Base-by-base conservation (phyloP, 78 protist genomes). In the Monosiga brevicollis region DNA sequence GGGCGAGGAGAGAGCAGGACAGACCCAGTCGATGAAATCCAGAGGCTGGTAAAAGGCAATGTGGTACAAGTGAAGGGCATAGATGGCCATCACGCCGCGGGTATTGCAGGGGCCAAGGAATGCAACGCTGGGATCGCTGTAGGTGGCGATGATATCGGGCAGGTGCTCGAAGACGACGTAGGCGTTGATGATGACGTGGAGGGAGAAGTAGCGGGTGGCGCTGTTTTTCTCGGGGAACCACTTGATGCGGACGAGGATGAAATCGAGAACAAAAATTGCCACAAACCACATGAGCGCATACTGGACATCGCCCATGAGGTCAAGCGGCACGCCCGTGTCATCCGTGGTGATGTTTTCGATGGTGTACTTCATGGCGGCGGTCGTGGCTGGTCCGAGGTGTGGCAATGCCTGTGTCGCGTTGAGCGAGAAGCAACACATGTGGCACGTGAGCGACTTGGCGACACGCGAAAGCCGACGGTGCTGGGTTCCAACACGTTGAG, bases 51-150 rank as follows among this genome's bases (percentile, higher is more conserved):
- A 84, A 70, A 71, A 41, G 42, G 1, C 24, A 41, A 77, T 49
- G 82, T 84, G 87, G 71, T 84, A 84, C 34, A 84, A 0, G 43
- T 84, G 87, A 29, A 84, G n/a, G 73, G 87, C 72, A 70, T 26
- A 22, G 82, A 73, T 73, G 77, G 77, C 77, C n/a, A 36, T 3
- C 41, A 35, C 36, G 42, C 42, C 42, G 40, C 36, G 36, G 40
- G 2, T 73, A 15, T 73, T 25, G 40, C 36, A 32, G 1, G 77
- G 77, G 24, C 77, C 35, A 35, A 35, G 3, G 39, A 15, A 24
- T 15, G 84, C 55, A 62, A 1, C 32, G 22, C 2, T 1, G 34
- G 84, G 84, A 41, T 80, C 62, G 71, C 78, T 15, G 70, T 34
- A 10, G 22, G 32, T 0, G 35, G 0, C 2, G 9, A 0, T 25